These are phyloP conservation scores for Metarhizium robertsii DNA, from an alignment of 2,329 filamentous ascomycete genomes.

Conservation along the genomic window DNA sequence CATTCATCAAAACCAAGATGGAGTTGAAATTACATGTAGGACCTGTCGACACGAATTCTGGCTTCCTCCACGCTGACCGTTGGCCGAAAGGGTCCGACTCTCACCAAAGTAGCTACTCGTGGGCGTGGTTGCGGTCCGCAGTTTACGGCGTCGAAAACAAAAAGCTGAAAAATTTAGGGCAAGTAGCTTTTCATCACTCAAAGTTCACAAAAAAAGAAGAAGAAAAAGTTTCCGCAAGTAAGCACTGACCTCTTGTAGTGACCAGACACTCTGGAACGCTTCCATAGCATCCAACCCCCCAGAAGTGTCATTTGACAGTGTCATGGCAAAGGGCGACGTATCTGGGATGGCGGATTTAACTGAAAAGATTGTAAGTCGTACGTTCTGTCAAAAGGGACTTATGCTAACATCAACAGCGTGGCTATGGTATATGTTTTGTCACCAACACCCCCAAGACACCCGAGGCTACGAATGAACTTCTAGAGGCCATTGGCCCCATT, in stretches of 20 bases:
- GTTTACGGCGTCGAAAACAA: constrained; percentile 23
- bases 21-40: constrained; percentile 27
- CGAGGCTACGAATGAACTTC: constrained; percentile 60
- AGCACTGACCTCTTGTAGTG: not conserved
- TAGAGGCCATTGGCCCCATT: constrained; percentile 79
- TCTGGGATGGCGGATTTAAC: constrained; percentile 52
- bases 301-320: constrained; percentile 46
- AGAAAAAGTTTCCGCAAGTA: not conserved
- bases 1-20: constrained; percentile 16
- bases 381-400: constrained; percentile 1
- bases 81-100: constrained; percentile 54
- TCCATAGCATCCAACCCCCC: constrained; percentile 39
- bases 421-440: constrained; percentile 71
- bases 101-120: constrained; percentile 60
- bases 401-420: constrained; percentile 35
- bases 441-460: constrained; percentile 57
- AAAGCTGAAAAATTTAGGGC: constrained; percentile 13
- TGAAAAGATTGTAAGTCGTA: constrained; percentile 47
- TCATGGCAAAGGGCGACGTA: constrained; percentile 42
- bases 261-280: constrained; percentile 14
- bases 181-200: not conserved
- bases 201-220: not conserved
- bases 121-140: constrained; percentile 34
- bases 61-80: not conserved
- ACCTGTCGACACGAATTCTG: not conserved